A percentile compares a stretch with the other conserved stretches of the same genome.
Evolutionary conservation across 805 yeast genomes (phyloP).

Genomic region (Saturnispora sanitii): DNA sequence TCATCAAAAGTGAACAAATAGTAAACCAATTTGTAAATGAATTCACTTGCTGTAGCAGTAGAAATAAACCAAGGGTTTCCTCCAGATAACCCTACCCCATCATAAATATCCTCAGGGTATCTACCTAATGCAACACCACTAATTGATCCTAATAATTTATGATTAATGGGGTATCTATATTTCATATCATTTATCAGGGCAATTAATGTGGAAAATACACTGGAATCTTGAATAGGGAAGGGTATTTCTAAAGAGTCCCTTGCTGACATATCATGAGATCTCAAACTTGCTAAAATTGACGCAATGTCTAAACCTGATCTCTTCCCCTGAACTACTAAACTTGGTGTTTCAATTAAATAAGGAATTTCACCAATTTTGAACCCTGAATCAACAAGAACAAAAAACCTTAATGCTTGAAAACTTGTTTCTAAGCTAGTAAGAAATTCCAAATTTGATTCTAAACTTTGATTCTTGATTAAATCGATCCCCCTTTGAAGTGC

Average conservation of each 20-base stretch:
- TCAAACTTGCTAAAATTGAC: slow-evolving; percentile 40
- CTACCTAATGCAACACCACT: slow-evolving; percentile 72
- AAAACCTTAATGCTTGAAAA: slow-evolving; percentile 30
- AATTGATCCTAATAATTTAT: slow-evolving; percentile 28
- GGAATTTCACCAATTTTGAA: slow-evolving; percentile 33
- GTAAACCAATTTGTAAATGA: slow-evolving; percentile 45
- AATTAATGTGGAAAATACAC: slow-evolving; percentile 52
- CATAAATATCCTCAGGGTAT: slow-evolving; percentile 86
- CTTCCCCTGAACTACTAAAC: slow-evolving; percentile 25
- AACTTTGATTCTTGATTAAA: slow-evolving; percentile 21
- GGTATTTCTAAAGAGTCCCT: slow-evolving; percentile 40
- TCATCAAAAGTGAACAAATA: slow-evolving; percentile 30
- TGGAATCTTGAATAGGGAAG: slow-evolving; percentile 48
- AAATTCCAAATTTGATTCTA: slow-evolving; percentile 26
- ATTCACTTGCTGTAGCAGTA: slow-evolving; percentile 59
- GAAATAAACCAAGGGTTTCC: slow-evolving; percentile 94
- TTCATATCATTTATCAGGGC: slow-evolving; percentile 61
- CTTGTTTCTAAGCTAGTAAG: slow-evolving; percentile 22
- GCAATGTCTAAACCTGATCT: slow-evolving; percentile 79
- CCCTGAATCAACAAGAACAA: slow-evolving; percentile 33
- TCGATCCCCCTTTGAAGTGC: slow-evolving; percentile 51
- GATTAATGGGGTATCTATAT: slow-evolving; percentile 69
- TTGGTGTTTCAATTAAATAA: slow-evolving; percentile 65
- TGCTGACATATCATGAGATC: slow-evolving; percentile 34
- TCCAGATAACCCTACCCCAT: slow-evolving; percentile 59